Percentiles rank a stretch among this genome's conserved stretches.
phyloP scores from a whole-genome alignment of 2,329 filamentous ascomycete species.

The Pseudocercospora fijiensis region DNA sequence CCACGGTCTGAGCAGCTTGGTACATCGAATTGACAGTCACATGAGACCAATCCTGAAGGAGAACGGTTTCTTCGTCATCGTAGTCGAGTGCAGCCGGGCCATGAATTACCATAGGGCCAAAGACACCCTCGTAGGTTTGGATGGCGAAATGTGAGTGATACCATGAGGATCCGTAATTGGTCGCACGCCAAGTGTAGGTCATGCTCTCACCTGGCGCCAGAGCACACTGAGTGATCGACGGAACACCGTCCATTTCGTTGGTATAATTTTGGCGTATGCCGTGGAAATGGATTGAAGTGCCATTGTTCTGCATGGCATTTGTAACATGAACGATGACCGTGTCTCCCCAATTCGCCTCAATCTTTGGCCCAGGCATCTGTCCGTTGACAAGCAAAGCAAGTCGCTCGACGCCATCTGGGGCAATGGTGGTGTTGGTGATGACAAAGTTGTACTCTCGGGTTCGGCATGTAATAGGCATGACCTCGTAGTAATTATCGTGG shows the following conservation, averaged over 20 bases:
- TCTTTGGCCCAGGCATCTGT: conserved; percentile 48
- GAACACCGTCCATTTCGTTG: conserved; percentile 52
- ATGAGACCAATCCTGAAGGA: conserved; percentile 44
- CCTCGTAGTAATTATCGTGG: conserved; percentile 39
- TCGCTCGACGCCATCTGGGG: conserved; percentile 44
- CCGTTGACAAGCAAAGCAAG: conserved; percentile 44
- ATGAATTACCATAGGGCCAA: conserved; percentile 44
- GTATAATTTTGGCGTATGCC: conserved; percentile 51
- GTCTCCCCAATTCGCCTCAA: conserved; percentile 47
- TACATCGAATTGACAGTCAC: conserved; percentile 41
- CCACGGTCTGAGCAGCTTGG: conserved; percentile 12
- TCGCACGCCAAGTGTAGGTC: conserved; percentile 41
- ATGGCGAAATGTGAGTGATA: conserved; percentile 45
- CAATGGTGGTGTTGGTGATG: conserved; percentile 41
- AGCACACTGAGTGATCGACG: conserved; percentile 48
- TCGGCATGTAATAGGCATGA: conserved; percentile 41
- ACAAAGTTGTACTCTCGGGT: conserved; percentile 41
- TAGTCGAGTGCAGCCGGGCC: conserved; percentile 43
- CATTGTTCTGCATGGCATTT: conserved; percentile 38
- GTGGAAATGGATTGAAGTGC: conserved; percentile 54
- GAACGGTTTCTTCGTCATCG: conserved; percentile 41
- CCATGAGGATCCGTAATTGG: conserved; percentile 41
- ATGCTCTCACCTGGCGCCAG: conserved; percentile 37
- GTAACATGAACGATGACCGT: conserved; percentile 33
- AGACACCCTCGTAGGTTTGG: conserved; percentile 43